Evolutionary conservation across 257 asterid genomes (phyloP), one percentile per base, ranked within the genome.

Genomic region (Gynochthodes officinalis): DNA sequence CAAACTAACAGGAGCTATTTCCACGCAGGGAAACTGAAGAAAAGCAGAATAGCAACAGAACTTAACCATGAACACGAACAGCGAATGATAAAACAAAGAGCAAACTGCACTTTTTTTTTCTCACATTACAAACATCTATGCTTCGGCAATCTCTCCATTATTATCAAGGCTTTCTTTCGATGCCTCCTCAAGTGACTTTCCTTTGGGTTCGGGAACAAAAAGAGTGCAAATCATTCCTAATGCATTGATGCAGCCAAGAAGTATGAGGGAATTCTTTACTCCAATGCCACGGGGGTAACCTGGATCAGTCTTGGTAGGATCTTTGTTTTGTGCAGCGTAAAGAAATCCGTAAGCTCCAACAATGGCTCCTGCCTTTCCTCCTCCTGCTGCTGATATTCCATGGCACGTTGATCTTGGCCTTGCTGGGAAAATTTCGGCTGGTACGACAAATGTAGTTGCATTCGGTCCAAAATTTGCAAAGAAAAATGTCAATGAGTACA

Each of bases 371-470:
- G 70, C 76, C 12, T 61, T 72, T 21, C 76, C n/a, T n/a, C n/a
- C 53, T 0, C 70, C 70, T n/a, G 64, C 70, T 0, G 70, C 76
- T 0, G 64, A 72, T 48, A 62, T 72, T 19, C 76, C 76, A 14
- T 62, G 76, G 40, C 76, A 72, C 3, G 76, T 72, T 5, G 74
- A 75, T 18, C 79, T 37, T 6, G 68, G 69, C 62, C 74, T 32
- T 2, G 79, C 79, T 1, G 79, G 75, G 57, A 70, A 76, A 18
- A 69, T 69, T 33, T 76, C 79, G 0, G 79, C 75, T 8, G 79
- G 75, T 5, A 76, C 79, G 1, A 69, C 80, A 33, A 76, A 76
- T 23, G 76, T 76, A 0, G 80, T 76, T 0, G 76, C 76, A 44
- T 76, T 76, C 54, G 76, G 76, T 25, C 76, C 73, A 15, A 76